These are phyloP conservation scores for Colletotrichum spinosum DNA, from an alignment of 2,329 filamentous ascomycete species.

Conservation along the genomic window DNA sequence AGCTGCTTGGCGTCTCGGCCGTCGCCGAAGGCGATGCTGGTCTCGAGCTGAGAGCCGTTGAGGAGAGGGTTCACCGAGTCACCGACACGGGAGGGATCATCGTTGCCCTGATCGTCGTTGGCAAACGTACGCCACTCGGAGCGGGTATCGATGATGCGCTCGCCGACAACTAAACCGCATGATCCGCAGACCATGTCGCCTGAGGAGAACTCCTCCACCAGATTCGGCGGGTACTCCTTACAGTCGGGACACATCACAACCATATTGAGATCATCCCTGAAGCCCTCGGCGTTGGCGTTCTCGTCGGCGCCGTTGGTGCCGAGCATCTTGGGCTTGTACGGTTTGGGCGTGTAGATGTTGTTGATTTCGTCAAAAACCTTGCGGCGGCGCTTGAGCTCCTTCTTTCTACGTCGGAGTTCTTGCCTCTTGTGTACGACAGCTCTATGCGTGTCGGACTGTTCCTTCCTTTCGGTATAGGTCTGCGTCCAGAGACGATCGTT, in stretches of 20 bases:
- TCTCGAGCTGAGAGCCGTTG: conserved; percentile 90
- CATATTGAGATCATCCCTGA: conserved; percentile 88
- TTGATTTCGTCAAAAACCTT: conserved; percentile 54
- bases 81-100: conserved; percentile 98
- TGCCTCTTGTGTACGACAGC: conserved; percentile 48
- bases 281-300: conserved; percentile 51
- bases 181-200: conserved; percentile 93
- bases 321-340: conserved; percentile 60
- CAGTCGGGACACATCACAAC: conserved; percentile 91
- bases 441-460: conserved; percentile 38
- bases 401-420: conserved; percentile 48
- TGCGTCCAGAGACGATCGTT: conserved; percentile 54
- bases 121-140: conserved; percentile 99
- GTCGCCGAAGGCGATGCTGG: conserved; percentile 86
- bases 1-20: conserved; percentile 78
- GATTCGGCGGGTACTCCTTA: conserved; percentile 89
- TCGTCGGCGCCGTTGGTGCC: conserved; percentile 46
- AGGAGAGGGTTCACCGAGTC: conserved; percentile 91
- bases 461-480: conserved; percentile 36
- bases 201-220: conserved; percentile 91
- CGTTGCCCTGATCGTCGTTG: conserved; percentile 96
- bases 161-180: conserved; percentile 90
- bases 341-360: conserved; percentile 57
- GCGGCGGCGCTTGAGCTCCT: conserved; percentile 49
- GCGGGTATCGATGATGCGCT: conserved; percentile 93